Evolutionary conservation across 768 basidiomycete genomes (phyloP), one percentile per base, ranked within the genome.

Genomic region (Mycena metata): DNA sequence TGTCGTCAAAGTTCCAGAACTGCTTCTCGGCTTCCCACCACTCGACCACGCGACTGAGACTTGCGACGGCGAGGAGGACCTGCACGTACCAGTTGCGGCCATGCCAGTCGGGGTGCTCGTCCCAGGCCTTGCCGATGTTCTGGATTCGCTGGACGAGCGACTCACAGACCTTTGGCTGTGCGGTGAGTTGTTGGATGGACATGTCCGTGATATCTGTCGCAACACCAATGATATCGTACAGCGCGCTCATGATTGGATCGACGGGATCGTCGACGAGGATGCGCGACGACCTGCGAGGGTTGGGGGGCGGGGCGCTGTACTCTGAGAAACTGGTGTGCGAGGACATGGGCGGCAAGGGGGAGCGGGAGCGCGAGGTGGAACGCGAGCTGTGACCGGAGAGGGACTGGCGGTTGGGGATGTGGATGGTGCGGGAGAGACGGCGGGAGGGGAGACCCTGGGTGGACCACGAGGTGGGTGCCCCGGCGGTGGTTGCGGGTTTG

Each of bases 11-110:
- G 75, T 98, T 98, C 98, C 98, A 99, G 80, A 99, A 99, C 73
- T 96, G 95, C 76, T 96, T 96, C 83, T 99, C 97, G 13, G 98
- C 98, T 79, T 98, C 96, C 96, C 96, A 98, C 97, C 98, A 99
- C 76, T 98, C 98, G 70, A 98, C 92, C 33, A 99, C 98, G 65
- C 97, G 92, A 79, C 92, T 94, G 70, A 99, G 89, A 75, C 95
- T 96, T 36, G 98, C 98, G 54, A 99, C 91, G 23, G 98, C 97
- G 55, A 98, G 90, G 6, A 99, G 86, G 30, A 98, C 91, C 76
- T 97, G 96, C 59, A 98, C 96, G 80, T 98, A 99, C 98, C 97
- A 99, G 66, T 93, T 95, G 64, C 97, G 87, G 26, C 98, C 96
- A 73, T 96, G 95, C 94, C 96, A 98, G 78, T 98, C 96, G 23